A percentile compares a stretch with the other conserved stretches of the same genome.
phyloP scores from a whole-genome alignment of 2,329 filamentous ascomycete genomes.

The Alternaria conjuncta region DNA sequence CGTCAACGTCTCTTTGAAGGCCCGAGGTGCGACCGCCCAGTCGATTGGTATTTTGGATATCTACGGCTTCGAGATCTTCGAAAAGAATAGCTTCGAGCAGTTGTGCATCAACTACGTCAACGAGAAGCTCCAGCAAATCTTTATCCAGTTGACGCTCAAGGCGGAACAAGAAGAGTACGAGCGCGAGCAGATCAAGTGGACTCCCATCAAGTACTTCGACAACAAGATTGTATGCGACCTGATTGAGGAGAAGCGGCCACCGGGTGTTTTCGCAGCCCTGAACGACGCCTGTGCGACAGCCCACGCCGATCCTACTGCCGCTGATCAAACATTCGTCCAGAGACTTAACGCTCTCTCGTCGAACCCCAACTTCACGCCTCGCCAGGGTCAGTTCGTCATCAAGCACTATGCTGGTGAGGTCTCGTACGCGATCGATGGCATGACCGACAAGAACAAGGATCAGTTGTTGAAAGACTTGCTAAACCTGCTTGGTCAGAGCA shows the following conservation, averaged over 20 bases:
- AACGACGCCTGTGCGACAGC: conserved; percentile 99
- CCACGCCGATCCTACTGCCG: conserved; percentile 91
- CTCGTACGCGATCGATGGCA: conserved; percentile 90
- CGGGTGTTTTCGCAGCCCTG: conserved; percentile 91
- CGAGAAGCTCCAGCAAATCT: conserved; percentile 98
- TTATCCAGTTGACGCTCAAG: conserved; percentile 96
- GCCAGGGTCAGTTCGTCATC: conserved; percentile 96
- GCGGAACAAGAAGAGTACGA: conserved; percentile 98
- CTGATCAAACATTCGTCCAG: conserved; percentile 94
- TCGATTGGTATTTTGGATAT: conserved; percentile 98
- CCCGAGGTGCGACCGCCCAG: conserved; percentile 76
- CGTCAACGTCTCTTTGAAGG: conserved; percentile 86
- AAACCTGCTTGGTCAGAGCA: conserved; percentile 81
- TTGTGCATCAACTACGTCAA: conserved; percentile 99
- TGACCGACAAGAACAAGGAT: conserved; percentile 99
- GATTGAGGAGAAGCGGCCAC: conserved; percentile 89
- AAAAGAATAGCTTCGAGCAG: conserved; percentile 98
- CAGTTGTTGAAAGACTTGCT: conserved; percentile 92
- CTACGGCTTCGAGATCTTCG: conserved; percentile 98
- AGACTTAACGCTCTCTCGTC: conserved; percentile 84
- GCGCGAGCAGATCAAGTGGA: conserved; percentile 96
- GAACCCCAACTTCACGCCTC: conserved; percentile 87
- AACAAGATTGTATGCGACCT: conserved; percentile 98
- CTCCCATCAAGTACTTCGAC: conserved; percentile 98
- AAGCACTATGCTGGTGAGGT: conserved; percentile 99